Conservation (phyloP, 371 early-diverging fungal genomes). For the Batkoa obscura region DNA sequence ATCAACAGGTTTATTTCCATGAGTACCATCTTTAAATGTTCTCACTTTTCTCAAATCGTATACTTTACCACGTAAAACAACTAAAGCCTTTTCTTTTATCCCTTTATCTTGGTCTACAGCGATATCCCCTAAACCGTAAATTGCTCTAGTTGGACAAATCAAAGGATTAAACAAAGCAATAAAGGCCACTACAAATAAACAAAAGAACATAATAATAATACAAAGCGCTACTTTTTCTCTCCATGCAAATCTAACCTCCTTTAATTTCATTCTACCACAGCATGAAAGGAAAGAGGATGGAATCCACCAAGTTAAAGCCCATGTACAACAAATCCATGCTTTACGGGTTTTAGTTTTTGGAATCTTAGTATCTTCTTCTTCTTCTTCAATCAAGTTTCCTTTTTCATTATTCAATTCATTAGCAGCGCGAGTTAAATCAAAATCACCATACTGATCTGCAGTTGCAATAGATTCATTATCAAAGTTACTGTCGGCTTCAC, state of each 20-base stretch:
- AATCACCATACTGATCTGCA: not conserved
- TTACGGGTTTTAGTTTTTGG: constrained; percentile 29
- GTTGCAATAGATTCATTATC: not conserved
- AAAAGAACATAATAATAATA: constrained; percentile 35
- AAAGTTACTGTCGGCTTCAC: not conserved
- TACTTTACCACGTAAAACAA: constrained; percentile 52
- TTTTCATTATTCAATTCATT: constrained; percentile 17
- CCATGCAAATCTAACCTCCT: constrained; percentile 67
- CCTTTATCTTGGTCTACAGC: constrained; percentile 12
- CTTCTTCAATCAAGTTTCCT: constrained; percentile 13
- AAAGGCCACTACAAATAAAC: constrained; percentile 32
- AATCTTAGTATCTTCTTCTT: constrained; percentile 22
- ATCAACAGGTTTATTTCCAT: constrained; percentile 2
- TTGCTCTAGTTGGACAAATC: constrained; percentile 49
- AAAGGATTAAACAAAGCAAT: constrained; percentile 35
- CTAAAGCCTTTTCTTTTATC: constrained; percentile 15
- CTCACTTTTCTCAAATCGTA: constrained; percentile 37
- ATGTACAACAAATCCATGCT: constrained; percentile 68
- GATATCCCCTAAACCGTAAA: constrained; percentile 32
- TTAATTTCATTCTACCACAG: constrained; percentile 59
- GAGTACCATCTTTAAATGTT: constrained; percentile 17
- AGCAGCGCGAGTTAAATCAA: not conserved
- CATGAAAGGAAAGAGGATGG: constrained; percentile 37
- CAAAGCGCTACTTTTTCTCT: constrained; percentile 54
- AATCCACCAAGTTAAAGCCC: constrained; percentile 76